phyloP scores from a whole-genome alignment of 768 basidiomycete genomes.

The Tylopilus cervinicoccineus region DNA sequence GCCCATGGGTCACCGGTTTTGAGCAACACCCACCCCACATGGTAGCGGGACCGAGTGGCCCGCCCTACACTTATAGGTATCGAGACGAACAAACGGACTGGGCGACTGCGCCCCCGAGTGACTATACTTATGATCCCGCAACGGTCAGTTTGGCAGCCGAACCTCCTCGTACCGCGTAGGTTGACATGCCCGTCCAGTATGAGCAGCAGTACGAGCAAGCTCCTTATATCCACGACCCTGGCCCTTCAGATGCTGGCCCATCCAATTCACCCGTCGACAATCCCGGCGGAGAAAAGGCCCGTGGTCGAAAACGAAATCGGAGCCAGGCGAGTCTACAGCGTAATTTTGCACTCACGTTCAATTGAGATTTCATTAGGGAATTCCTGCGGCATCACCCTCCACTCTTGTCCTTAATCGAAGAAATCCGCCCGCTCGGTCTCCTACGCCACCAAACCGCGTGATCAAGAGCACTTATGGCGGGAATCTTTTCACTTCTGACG shows the following conservation, averaged over 20 bases:
- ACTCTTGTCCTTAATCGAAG: slow-evolving; percentile 63
- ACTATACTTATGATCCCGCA: slow-evolving; percentile 53
- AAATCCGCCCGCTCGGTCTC: slow-evolving; percentile 69
- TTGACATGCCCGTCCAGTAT: slow-evolving; percentile 38
- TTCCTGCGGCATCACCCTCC: slow-evolving; percentile 64
- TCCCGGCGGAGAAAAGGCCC: slow-evolving; percentile 40
- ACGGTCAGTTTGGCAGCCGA: slow-evolving; percentile 35
- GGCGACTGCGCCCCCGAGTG: slow-evolving; percentile 38
- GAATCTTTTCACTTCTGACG: slow-evolving; percentile 81
- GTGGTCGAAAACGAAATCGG: slow-evolving; percentile 69
- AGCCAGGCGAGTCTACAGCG: slow-evolving; percentile 40
- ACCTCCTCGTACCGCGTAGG: neutral
- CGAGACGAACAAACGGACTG: slow-evolving; percentile 53
- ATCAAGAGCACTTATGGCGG: slow-evolving; percentile 90
- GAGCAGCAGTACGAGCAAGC: slow-evolving; percentile 54
- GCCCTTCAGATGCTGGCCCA: slow-evolving; percentile 42
- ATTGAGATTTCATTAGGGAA: slow-evolving; percentile 35
- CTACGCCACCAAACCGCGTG: slow-evolving; percentile 77
- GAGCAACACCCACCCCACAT: slow-evolving; percentile 46
- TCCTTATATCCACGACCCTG: slow-evolving; percentile 55
- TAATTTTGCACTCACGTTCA: neutral
- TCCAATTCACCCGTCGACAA: slow-evolving; percentile 28
- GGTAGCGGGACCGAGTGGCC: slow-evolving; percentile 41
- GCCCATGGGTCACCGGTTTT: slow-evolving; percentile 55
- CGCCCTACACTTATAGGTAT: slow-evolving; percentile 58